A percentile compares a stretch with the other conserved stretches of the same genome.
Evolutionary conservation across 1,139 yeast species (phyloP).

Genomic region (Nadsonia starkeyi-henricii): DNA sequence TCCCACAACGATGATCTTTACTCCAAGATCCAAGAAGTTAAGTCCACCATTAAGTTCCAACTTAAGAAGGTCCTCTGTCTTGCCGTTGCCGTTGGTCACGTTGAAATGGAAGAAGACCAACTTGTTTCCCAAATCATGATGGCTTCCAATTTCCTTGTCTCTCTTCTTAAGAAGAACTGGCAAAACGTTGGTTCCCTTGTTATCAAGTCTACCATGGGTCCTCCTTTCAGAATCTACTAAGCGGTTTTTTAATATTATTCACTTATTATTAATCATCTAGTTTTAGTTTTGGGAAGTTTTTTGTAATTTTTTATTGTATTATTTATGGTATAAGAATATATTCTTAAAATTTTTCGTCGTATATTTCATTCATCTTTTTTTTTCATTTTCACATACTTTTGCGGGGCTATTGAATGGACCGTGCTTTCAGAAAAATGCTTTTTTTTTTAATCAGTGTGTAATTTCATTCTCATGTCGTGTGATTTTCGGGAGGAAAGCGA

Average conservation of each 20-base stretch:
- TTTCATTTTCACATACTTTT: too few species aligned
- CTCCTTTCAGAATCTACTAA: constrained; percentile 98
- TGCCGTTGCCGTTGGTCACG: constrained; percentile 97
- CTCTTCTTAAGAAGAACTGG: constrained; percentile 99
- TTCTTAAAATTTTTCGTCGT: neutral
- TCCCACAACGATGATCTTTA: constrained; percentile 98
- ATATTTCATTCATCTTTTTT: too few species aligned
- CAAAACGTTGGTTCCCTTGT: constrained; percentile 99
- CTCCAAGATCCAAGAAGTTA: constrained; percentile 91
- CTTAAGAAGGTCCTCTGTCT: constrained; percentile 84
- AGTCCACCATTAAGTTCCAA: constrained; percentile 99
- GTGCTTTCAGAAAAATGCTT: too few species aligned
- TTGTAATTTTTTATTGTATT: neutral
- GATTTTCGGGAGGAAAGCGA: too few species aligned
- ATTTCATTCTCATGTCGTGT: too few species aligned
- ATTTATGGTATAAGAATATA: constrained; percentile 10
- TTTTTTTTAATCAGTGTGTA: too few species aligned
- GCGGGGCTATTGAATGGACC: too few species aligned
- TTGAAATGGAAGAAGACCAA: constrained; percentile 94
- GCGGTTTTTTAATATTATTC: constrained; percentile 15
- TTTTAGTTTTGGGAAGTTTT: neutral
- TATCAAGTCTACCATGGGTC: constrained; percentile 99
- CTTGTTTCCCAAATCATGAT: constrained; percentile 97
- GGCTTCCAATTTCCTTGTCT: constrained; percentile 98
- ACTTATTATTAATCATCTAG: neutral